These are phyloP conservation scores for Rhododendron griersonianum DNA, from an alignment of 148 eudicot species.

Conservation along the genomic window DNA sequence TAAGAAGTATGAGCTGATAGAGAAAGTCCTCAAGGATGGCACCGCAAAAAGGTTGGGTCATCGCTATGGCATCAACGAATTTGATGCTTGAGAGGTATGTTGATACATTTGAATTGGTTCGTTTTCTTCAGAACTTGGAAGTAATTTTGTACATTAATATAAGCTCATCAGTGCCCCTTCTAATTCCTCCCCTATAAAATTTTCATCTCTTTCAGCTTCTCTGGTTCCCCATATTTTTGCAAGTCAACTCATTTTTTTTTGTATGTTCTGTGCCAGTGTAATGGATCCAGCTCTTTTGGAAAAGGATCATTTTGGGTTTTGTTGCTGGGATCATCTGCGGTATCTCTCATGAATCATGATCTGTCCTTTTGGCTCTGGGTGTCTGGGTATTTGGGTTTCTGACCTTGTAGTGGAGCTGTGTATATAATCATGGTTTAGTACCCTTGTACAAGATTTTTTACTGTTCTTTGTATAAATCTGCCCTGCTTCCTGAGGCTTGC, in stretches of 20 bases:
- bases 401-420: not conserved
- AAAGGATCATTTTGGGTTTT: not conserved
- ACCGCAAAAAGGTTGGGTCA: conserved; percentile 27
- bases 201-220: not conserved
- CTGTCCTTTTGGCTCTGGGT: too few species aligned
- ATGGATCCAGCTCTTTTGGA: not conserved
- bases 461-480: not conserved
- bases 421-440: not conserved
- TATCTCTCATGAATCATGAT: too few species aligned
- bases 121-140: not conserved
- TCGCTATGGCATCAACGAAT: conserved; percentile 21
- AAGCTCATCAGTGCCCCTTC: not conserved
- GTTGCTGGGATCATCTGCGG: not conserved
- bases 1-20: conserved; percentile 50
- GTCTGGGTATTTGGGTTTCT: too few species aligned
- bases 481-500: not conserved
- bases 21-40: conserved; percentile 27
- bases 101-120: not conserved
- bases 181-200: not conserved
- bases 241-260: not conserved
- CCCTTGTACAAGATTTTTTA: not conserved
- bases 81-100: conserved; percentile 18
- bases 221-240: not conserved
- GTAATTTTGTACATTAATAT: not conserved
- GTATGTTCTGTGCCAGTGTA: not conserved